A percentile compares a stretch with the other conserved stretches of the same genome.
These are phyloP conservation scores for Colletotrichum melonis DNA, from an alignment of 2,329 filamentous ascomycete species.

Conservation along the genomic window DNA sequence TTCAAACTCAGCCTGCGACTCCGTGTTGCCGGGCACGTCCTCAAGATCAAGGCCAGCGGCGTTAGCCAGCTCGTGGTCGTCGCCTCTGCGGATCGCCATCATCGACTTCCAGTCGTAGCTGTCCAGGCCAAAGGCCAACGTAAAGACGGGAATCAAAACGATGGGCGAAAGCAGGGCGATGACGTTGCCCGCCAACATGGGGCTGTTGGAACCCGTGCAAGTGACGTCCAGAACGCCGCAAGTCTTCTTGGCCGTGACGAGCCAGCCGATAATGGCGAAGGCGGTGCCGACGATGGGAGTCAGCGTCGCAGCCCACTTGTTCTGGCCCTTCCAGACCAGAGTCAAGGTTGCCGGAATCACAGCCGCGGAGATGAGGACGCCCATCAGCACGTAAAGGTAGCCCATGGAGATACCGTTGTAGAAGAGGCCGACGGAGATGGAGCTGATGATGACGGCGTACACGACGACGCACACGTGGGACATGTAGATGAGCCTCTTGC, in stretches of 20 bases:
- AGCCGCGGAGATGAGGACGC: conserved; percentile 86
- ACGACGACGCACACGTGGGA: conserved; percentile 76
- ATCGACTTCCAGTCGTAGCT: conserved; percentile 91
- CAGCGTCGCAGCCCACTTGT: conserved; percentile 75
- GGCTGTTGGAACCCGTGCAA: conserved; percentile 84
- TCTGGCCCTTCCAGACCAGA: conserved; percentile 84
- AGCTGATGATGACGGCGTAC: conserved; percentile 82
- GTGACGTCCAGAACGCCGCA: conserved; percentile 76
- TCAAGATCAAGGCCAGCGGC: conserved; percentile 75
- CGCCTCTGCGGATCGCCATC: conserved; percentile 80
- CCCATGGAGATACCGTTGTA: conserved; percentile 87
- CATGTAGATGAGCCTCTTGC: conserved; percentile 82
- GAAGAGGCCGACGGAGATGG: conserved; percentile 79
- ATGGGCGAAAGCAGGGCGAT: conserved; percentile 82
- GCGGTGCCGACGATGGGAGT: conserved; percentile 75
- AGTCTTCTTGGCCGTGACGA: conserved; percentile 77
- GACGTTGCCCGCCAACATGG: conserved; percentile 90
- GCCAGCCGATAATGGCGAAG: conserved; percentile 78
- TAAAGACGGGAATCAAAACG: conserved; percentile 81
- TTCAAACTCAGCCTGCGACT: conserved; percentile 51
- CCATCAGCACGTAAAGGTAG: conserved; percentile 91
- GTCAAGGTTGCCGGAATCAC: conserved; percentile 86
- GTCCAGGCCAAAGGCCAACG: conserved; percentile 67
- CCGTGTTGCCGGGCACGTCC: conserved; percentile 61
- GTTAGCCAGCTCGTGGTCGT: conserved; percentile 78